Percentiles rank a stretch among this genome's conserved stretches.
phyloP scores from a whole-genome alignment of 2,329 filamentous ascomycete genomes.

The Aspergillaceae sp. region DNA sequence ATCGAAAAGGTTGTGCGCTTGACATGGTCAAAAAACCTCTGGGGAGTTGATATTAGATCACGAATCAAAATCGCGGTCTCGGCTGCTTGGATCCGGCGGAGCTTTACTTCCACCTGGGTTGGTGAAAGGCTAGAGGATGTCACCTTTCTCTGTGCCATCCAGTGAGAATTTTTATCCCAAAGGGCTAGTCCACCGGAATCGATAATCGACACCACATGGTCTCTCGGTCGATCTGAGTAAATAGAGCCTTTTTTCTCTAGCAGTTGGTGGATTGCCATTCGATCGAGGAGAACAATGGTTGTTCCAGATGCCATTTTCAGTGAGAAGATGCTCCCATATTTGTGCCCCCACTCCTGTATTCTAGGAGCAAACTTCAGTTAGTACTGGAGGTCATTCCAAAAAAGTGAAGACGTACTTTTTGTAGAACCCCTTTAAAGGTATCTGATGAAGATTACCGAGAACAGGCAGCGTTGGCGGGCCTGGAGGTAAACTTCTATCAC shows the following conservation, averaged over 20 bases:
- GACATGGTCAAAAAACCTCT: conserved; percentile 1
- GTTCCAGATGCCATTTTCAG: conserved; percentile 1
- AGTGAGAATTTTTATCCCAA: conserved; percentile 1
- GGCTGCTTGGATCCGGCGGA: neutral
- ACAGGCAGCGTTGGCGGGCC: conserved; percentile 1
- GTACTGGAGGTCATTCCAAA: neutral
- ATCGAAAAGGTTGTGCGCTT: neutral
- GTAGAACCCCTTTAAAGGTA: neutral
- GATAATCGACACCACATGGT: neutral
- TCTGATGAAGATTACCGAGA: conserved; percentile 1
- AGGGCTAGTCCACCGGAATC: conserved; percentile 1
- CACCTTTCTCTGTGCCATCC: neutral
- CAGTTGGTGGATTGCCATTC: neutral
- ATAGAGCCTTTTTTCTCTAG: conserved; percentile 1
- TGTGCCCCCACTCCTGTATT: neutral
- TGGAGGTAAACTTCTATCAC: conserved; percentile 1
- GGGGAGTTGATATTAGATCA: neutral
- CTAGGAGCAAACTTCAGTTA: neutral
- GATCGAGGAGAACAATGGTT: neutral
- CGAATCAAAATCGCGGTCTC: neutral
- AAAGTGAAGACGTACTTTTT: neutral
- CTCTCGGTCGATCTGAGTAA: conserved; percentile 1
- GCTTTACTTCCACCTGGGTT: neutral
- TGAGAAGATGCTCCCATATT: conserved; percentile 1
- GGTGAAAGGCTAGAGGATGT: neutral